phyloP scores from a whole-genome alignment of 768 basidiomycete species.

The Coprinellus aureogranulatus region DNA sequence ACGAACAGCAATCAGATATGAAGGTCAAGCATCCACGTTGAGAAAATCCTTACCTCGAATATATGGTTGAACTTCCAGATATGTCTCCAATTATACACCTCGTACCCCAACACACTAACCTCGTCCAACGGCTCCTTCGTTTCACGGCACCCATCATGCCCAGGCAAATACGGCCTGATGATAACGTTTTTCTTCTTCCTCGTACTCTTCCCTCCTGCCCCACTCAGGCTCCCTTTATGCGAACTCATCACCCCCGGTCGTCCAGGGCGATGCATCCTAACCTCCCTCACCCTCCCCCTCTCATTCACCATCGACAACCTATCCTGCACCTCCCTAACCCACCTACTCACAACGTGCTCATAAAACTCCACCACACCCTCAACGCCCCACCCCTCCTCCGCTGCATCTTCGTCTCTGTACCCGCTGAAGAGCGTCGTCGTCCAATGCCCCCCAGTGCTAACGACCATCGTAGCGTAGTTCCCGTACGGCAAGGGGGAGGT shows the following conservation, averaged over 20 bases:
- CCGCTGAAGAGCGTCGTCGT: slow-evolving; percentile 53
- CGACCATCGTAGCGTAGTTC: slow-evolving; percentile 61
- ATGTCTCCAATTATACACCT: slow-evolving; percentile 66
- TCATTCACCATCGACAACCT: slow-evolving; percentile 29
- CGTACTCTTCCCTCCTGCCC: no score
- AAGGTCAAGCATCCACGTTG: not conserved
- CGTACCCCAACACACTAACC: slow-evolving; percentile 41
- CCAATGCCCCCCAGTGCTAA: slow-evolving; percentile 71
- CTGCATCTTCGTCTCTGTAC: slow-evolving; percentile 20
- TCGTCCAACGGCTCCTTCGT: slow-evolving; percentile 41
- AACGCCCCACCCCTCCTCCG: slow-evolving; percentile 34
- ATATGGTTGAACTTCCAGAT: slow-evolving; percentile 55
- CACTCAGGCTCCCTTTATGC: not conserved
- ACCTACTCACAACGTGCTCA: slow-evolving; percentile 48
- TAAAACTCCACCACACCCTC: slow-evolving; percentile 55
- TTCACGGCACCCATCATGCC: slow-evolving; percentile 63
- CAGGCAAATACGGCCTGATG: slow-evolving; percentile 60
- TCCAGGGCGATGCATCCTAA: not conserved
- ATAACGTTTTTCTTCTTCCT: no score
- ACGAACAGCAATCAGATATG: not conserved
- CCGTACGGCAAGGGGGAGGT: slow-evolving; percentile 43
- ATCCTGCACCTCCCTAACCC: slow-evolving; percentile 51
- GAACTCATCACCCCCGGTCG: not conserved
- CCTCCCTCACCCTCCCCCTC: slow-evolving; percentile 19
- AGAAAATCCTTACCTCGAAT: slow-evolving; percentile 46